phyloP scores from a whole-genome alignment of 805 yeast genomes.

The Komagataella ulmi region DNA sequence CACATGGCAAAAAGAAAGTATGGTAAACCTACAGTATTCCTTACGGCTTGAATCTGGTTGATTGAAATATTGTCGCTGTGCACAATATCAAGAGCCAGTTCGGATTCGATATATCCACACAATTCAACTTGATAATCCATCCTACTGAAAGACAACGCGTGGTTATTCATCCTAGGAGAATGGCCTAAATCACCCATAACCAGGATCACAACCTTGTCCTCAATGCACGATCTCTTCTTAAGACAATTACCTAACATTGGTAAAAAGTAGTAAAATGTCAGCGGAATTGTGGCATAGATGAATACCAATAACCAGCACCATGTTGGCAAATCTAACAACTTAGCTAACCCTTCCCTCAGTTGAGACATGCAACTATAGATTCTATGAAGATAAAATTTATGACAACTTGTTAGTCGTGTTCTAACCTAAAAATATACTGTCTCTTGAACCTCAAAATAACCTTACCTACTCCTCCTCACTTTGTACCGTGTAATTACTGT shows the following conservation, averaged over 20 bases:
- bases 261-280: slow-evolving; percentile 24
- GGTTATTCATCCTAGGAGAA: slow-evolving; percentile 91
- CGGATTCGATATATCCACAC: slow-evolving; percentile 67
- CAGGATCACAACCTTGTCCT: slow-evolving; percentile 50
- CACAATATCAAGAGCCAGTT: slow-evolving; percentile 33
- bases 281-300: slow-evolving; percentile 32
- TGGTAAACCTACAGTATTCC: slow-evolving; percentile 28
- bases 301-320: slow-evolving; percentile 32
- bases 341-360: slow-evolving; percentile 4
- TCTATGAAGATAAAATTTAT: not conserved
- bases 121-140: slow-evolving; percentile 65
- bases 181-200: slow-evolving; percentile 92
- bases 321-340: slow-evolving; percentile 12
- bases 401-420: not conserved
- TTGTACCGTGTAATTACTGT: not conserved
- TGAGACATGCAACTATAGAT: slow-evolving; percentile 5
- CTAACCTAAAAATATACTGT: not conserved
- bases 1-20: slow-evolving; percentile 39
- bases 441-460: not conserved
- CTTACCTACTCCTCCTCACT: not conserved
- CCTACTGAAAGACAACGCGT: slow-evolving; percentile 64
- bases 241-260: slow-evolving; percentile 17
- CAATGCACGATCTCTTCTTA: slow-evolving; percentile 6
- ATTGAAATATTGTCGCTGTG: slow-evolving; percentile 40
- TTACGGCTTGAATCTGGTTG: slow-evolving; percentile 27